Base-by-base conservation (phyloP, 176 grass and related monocot species). In the Cenchrus americanus region DNA sequence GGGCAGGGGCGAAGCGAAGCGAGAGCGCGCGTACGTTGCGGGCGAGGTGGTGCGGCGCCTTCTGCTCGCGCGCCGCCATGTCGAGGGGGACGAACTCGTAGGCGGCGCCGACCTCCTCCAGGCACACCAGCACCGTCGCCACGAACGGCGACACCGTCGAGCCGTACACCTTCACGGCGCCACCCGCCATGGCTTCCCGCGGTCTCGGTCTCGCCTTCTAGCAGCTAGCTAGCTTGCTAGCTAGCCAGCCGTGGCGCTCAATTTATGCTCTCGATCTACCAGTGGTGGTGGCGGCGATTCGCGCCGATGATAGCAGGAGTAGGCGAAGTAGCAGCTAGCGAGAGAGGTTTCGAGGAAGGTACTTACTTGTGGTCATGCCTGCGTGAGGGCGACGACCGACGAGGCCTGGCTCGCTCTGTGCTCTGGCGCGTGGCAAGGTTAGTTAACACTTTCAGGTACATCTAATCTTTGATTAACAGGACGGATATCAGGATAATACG, bases 31-130 rank as follows among this genome's bases (percentile, higher is more conserved):
- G 42, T 69, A 81, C 78, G 64, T 41, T 81, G 22, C 78, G 78
- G 19, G 64, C 64, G 78, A 69, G 64, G 64, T 81, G 78, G 64
- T 68, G 78, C 50, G 50, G 78, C 6, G 64, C 6, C 32, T 1
- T 42, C 19, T 81, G 34, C 78, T 81, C 78, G 63, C 78, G 78
- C 64, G 64, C 78, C 32, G 78, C 78, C 78, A 81, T 69, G 78
- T 81, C 78, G 49, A 81, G 19, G 64, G 49, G 64, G 78, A 69
- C 78, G 78, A 81, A 1, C 78, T 81, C 64, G 78, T 81, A 81
- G 1, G 30, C 50, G 50, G 78, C 63, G 78, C 78, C 78, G 64
- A 0, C 50, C 78, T 81, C 78, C 63, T 81, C 78, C 50, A 81
- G 78, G 63, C 78, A 81, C 78, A 81, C 12, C 48, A 81, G 49